Evolutionary conservation across 2,329 filamentous ascomycete species (phyloP).

Genomic region (Aspergillus sp.): DNA sequence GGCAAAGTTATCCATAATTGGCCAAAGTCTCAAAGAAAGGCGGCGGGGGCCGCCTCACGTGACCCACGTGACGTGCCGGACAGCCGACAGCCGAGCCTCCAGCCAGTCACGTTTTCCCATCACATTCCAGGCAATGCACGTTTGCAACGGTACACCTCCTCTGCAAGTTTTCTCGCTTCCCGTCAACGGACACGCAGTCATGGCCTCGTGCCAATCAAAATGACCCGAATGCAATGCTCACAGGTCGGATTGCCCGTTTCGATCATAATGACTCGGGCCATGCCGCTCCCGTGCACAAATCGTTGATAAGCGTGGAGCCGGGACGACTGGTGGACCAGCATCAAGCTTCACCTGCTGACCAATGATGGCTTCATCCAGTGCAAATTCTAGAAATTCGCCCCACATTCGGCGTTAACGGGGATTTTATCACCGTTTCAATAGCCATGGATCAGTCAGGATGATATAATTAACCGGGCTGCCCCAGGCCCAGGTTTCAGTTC

Average conservation of each 20-base stretch:
- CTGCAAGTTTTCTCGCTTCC: too few species aligned
- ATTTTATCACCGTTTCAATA: background rate
- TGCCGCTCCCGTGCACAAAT: background rate
- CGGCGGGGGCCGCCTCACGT: background rate
- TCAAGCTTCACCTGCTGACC: conserved; percentile 9
- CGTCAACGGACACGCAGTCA: too few species aligned
- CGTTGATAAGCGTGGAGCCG: background rate
- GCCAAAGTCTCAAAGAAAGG: background rate
- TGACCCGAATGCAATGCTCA: background rate
- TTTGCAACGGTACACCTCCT: background rate
- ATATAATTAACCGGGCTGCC: conserved; percentile 1
- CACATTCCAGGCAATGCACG: background rate
- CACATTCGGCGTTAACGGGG: conserved; percentile 7
- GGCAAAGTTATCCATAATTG: too few species aligned
- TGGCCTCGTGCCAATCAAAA: background rate
- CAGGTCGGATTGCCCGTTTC: background rate
- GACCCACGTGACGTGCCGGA: background rate
- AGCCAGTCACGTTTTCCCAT: background rate
- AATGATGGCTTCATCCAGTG: background rate
- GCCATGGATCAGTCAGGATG: background rate
- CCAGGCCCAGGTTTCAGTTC: background rate
- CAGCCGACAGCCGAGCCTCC: background rate
- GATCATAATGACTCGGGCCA: background rate
- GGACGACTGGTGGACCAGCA: background rate
- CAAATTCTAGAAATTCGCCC: conserved; percentile 2